Evolutionary conservation across 148 eudicot species (phyloP), one percentile per base, ranked within the genome.

Genomic region (Dysphania ambrosioides): DNA sequence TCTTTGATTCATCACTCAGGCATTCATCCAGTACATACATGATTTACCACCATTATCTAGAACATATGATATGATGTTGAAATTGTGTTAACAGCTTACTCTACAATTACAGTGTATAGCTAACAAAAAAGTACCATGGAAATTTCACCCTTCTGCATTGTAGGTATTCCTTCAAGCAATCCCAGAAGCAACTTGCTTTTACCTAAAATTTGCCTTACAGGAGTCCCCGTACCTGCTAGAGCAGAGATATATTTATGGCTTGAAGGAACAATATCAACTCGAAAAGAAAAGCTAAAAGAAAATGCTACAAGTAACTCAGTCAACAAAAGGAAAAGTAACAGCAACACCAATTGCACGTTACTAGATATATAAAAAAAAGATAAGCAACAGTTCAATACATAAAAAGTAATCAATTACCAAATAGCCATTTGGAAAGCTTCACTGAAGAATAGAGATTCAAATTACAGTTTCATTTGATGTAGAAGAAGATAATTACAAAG

Each of bases 181-280:
- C 99, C 99, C 83, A 95, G 71, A 77, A 95, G 81, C 81, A 95
- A 68, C 85, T 90, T 92, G 94, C 99, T 95, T 87, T 90, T 95
- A 60, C 99, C 97, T 83, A 92, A 80, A 78, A 95, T 85, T 75
- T 83, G 88, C 86, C 99, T 87, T 80, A 63, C 72, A 44, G 96
- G 99, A 38, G 70, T 83, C 69, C 97, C 99, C 72, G 82, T 92
- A 59, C 99, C 99, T 95, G 87, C 62, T 29, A 82, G 23, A 64
- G 27, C 16, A 71, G 47, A 71, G 31, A 65, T 49, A 69, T 47
- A 13, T 57, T 12, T n/a, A 70, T 8, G 38, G 23, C 55, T 27
- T 38, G 44, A 49, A 68, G 12, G 38, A 47, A 27, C 44, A 32
- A 41, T 44, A 18, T 67, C 26, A 67, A 1, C 58, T 55, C 15